Percentiles rank a stretch among this genome's conserved stretches.
Evolutionary conservation across 208 protist genomes (phyloP).

Genomic region (Trypanosomatidae sp.): DNA sequence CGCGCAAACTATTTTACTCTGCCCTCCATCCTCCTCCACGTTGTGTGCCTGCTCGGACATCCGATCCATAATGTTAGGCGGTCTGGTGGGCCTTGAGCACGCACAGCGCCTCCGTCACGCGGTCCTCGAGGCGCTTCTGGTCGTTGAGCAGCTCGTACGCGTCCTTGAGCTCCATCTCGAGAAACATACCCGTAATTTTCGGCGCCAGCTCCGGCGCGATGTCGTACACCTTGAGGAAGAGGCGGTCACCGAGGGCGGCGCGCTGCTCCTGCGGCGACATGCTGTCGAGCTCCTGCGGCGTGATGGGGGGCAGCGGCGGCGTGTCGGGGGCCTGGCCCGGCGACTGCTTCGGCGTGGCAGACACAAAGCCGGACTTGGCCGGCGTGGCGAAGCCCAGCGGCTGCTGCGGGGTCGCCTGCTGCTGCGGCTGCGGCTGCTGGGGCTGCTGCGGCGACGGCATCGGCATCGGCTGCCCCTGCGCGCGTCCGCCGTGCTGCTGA

Average conservation of each 20-base stretch:
- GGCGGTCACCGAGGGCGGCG: conserved; percentile 86
- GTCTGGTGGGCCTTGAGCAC: conserved; percentile 71
- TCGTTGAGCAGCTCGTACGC: conserved; percentile 74
- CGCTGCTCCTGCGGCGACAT: conserved; percentile 92
- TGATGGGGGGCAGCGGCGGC: conserved; percentile 83
- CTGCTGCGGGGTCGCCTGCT: conserved; percentile 27
- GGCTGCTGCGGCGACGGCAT: conserved; percentile 28
- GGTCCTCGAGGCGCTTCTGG: conserved; percentile 61
- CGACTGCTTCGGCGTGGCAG: conserved; percentile 63
- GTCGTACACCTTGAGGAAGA: conserved; percentile 89
- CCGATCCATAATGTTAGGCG: no score
- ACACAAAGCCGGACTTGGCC: conserved; percentile 37
- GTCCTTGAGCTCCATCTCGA: conserved; percentile 79
- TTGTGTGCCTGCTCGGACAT: no score
- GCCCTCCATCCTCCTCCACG: no score
- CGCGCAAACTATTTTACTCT: no score
- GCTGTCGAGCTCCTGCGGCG: conserved; percentile 66
- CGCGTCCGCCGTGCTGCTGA: conserved; percentile 35
- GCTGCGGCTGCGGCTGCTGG: no score
- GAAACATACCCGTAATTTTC: conserved; percentile 91
- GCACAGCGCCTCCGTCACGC: conserved; percentile 79
- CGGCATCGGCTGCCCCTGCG: conserved; percentile 35
- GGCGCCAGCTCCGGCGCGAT: conserved; percentile 79
- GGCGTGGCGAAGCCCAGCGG: conserved; percentile 47
- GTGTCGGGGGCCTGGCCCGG: conserved; percentile 69